Conservation (phyloP, 208 protist genomes). For the Leishmania gerbilli region DNA sequence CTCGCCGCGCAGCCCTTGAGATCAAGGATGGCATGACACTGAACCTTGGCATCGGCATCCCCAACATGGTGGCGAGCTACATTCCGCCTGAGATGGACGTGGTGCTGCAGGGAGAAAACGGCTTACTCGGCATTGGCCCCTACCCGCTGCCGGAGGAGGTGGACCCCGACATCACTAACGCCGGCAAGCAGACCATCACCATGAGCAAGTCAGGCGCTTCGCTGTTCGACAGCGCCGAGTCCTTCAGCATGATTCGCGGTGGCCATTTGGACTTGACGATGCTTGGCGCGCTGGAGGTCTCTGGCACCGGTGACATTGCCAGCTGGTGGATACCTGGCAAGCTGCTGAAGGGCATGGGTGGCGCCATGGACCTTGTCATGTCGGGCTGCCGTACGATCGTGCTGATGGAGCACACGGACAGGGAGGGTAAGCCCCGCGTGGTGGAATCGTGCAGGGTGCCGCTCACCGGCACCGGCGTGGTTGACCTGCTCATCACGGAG, state of each 20-base stretch:
- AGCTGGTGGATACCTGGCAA: constrained; percentile 96
- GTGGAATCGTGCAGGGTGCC: constrained; percentile 79
- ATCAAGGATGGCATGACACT: constrained; percentile 94
- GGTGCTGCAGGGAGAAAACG: constrained; percentile 89
- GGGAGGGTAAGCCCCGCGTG: constrained; percentile 80
- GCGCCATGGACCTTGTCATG: constrained; percentile 91
- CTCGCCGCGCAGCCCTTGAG: constrained; percentile 88
- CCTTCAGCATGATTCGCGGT: constrained; percentile 96
- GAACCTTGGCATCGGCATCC: constrained; percentile 96
- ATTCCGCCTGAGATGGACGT: constrained; percentile 71
- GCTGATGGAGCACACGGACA: constrained; percentile 94
- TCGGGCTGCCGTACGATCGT: constrained; percentile 79
- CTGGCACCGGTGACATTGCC: constrained; percentile 88
- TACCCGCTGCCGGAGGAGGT: constrained; percentile 76
- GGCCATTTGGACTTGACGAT: constrained; percentile 93
- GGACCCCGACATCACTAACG: constrained; percentile 94
- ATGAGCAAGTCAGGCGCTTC: constrained; percentile 65
- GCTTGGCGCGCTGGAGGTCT: constrained; percentile 91
- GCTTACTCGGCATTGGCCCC: constrained; percentile 86
- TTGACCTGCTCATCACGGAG: constrained; percentile 94
- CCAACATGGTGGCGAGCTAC: constrained; percentile 89
- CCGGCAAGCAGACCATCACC: constrained; percentile 94
- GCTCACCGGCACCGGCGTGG: constrained; percentile 69
- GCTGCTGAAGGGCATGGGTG: constrained; percentile 95
- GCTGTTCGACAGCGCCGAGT: constrained; percentile 74